Base-by-base conservation (phyloP, 345 rosid species). In the Linum tenue region DNA sequence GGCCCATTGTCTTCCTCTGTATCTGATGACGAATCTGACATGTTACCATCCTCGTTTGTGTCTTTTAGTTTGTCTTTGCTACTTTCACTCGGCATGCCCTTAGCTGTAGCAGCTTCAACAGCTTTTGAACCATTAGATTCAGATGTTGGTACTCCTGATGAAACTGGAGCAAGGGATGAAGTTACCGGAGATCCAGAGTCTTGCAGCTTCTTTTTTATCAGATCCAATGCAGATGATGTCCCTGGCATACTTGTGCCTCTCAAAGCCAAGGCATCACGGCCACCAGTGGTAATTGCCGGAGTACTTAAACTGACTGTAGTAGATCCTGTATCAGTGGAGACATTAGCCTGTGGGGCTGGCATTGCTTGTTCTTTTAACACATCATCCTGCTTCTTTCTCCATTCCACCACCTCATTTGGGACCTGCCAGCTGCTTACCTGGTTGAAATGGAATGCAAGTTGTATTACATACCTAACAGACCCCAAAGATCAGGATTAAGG, bases 371-470 rank as follows among this genome's bases (percentile, higher is more conserved):
- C 96, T 59, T 73, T 76, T n/a, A 73, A 64, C 62, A 71, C 50
- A 61, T 78, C 84, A 63, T 86, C 97, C 64, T 69, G 83, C 75
- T 84, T 85, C 74, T 84, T 86, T 71, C 71, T 85, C 74, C 82
- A 66, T 72, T 90, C 95, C 65, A 82, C 70, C 76, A 94, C 92
- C 72, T 94, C 99, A 39, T 64, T 65, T 0, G 99, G 99, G 55
- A 90, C 75, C 80, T 91, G 97, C 99, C 99, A 94, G 80, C 99
- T 90, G 79, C 91, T 94, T 66, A 86, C 67, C 98, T 91, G 86
- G 68, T 71, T 48, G 53, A 53, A 17, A 22, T 10, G 4, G 9
- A 22, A 57, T 2, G 9, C 11, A 48, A 3, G 9, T 48, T 5
- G 7, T 44, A 15, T 10, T 9, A 48, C 14, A 48, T 15, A 48